These are phyloP conservation scores for Aspergillus amoenus DNA, from an alignment of 2,329 filamentous ascomycete species.

Conservation along the genomic window DNA sequence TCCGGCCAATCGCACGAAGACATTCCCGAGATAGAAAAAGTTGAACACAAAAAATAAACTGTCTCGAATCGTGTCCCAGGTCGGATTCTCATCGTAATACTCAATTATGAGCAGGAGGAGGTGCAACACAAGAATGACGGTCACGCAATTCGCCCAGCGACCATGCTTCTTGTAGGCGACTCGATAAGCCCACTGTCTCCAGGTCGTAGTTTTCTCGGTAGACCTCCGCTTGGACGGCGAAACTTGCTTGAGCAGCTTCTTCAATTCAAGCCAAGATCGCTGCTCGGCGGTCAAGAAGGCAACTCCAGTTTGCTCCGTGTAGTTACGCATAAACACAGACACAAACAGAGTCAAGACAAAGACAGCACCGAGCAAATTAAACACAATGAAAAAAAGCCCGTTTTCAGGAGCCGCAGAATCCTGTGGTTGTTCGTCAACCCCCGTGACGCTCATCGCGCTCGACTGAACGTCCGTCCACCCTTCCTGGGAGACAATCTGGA, in stretches of 20 bases:
- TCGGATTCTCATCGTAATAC: slow-evolving; percentile 70
- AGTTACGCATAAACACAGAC: slow-evolving; percentile 99
- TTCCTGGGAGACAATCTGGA: slow-evolving; percentile 98
- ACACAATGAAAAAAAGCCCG: slow-evolving; percentile 89
- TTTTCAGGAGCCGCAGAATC: slow-evolving; percentile 74
- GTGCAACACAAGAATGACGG: slow-evolving; percentile 75
- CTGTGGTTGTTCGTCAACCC: slow-evolving; percentile 69
- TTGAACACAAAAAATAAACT: slow-evolving; percentile 78
- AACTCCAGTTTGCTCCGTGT: slow-evolving; percentile 96
- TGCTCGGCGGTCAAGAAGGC: slow-evolving; percentile 95
- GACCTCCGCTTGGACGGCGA: slow-evolving; percentile 92
- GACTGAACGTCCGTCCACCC: slow-evolving; percentile 96
- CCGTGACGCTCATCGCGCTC: slow-evolving; percentile 77
- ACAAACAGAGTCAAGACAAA: slow-evolving; percentile 97
- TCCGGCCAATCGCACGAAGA: slow-evolving; percentile 79
- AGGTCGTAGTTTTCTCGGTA: slow-evolving; percentile 70
- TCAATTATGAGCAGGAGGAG: slow-evolving; percentile 80
- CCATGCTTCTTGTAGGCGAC: slow-evolving; percentile 92
- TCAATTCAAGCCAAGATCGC: slow-evolving; percentile 90
- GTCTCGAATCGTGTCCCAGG: slow-evolving; percentile 72
- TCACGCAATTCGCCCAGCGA: slow-evolving; percentile 83
- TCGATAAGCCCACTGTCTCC: slow-evolving; percentile 94
- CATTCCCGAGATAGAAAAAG: slow-evolving; percentile 77
- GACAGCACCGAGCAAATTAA: slow-evolving; percentile 93
- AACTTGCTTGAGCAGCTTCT: slow-evolving; percentile 88